Conservation (phyloP, 2,329 filamentous ascomycete species). For the Epichloe coenophiala region DNA sequence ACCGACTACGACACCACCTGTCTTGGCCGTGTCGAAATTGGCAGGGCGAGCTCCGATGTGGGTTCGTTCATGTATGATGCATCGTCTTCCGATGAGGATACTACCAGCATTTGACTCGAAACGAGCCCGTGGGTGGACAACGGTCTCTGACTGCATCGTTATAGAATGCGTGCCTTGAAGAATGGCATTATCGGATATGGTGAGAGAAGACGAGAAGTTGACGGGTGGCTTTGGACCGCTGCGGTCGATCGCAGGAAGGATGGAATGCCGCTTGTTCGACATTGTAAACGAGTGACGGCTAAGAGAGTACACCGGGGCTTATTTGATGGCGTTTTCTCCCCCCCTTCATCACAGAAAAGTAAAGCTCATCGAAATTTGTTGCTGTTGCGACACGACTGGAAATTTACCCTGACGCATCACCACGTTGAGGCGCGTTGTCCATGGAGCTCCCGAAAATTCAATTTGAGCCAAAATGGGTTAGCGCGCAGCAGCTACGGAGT, state of each 20-base stretch:
- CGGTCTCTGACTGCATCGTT: constrained; percentile 59
- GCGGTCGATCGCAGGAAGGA: constrained; percentile 37
- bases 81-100: constrained; percentile 67
- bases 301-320: no score
- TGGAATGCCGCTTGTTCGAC: constrained; percentile 41
- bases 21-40: constrained; percentile 11
- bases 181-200: constrained; percentile 48
- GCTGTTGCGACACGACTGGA: no score
- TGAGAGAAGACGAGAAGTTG: constrained; percentile 45
- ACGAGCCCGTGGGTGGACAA: constrained; percentile 76
- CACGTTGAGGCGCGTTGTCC: neutral
- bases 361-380: no score
- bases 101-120: constrained; percentile 68
- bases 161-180: constrained; percentile 64
- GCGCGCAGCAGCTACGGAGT: neutral
- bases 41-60: constrained; percentile 34
- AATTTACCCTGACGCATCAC: no score
- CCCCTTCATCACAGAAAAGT: no score
- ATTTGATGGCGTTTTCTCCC: no score
- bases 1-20: constrained; percentile 40
- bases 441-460: neutral
- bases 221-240: constrained; percentile 47
- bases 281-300: constrained; percentile 9
- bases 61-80: constrained; percentile 63
- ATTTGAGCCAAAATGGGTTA: neutral